Conservation (phyloP, 2,329 filamentous ascomycete genomes). For the Acrodontium crateriforme region DNA sequence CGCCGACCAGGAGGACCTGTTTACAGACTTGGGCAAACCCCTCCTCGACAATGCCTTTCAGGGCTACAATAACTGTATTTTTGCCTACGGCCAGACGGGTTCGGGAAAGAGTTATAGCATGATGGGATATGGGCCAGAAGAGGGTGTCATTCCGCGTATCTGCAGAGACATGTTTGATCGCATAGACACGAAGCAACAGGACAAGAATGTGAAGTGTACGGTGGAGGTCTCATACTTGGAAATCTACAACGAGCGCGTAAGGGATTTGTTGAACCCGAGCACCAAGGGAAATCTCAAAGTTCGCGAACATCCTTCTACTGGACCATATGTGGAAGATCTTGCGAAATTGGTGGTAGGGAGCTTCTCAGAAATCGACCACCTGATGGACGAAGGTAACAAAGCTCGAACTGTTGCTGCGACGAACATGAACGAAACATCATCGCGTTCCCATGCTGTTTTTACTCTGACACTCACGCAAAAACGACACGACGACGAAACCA, state of each 20-base stretch:
- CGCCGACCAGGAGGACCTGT: conserved; percentile 79
- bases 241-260: conserved; percentile 97
- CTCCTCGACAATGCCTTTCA: conserved; percentile 95
- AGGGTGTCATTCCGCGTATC: conserved; percentile 91
- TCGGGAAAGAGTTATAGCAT: conserved; percentile 99
- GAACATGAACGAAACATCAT: conserved; percentile 99
- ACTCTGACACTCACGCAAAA: conserved; percentile 94
- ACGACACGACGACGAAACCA: conserved; percentile 76
- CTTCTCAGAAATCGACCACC: conserved; percentile 87
- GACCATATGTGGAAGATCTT: conserved; percentile 94
- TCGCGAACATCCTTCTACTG: conserved; percentile 91
- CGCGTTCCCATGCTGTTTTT: conserved; percentile 95
- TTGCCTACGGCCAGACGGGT: conserved; percentile 95
- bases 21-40: conserved; percentile 75
- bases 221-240: conserved; percentile 97
- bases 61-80: conserved; percentile 99
- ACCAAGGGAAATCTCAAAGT: conserved; percentile 96
- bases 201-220: conserved; percentile 71
- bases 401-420: conserved; percentile 93
- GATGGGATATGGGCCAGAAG: conserved; percentile 97
- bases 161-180: conserved; percentile 95
- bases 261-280: conserved; percentile 84
- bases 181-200: conserved; percentile 56
- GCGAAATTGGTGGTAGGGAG: conserved; percentile 88
- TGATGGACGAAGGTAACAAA: conserved; percentile 99